Base-by-base conservation (phyloP, 2,329 filamentous ascomycete genomes). In the Pezicula neosporulosa region DNA sequence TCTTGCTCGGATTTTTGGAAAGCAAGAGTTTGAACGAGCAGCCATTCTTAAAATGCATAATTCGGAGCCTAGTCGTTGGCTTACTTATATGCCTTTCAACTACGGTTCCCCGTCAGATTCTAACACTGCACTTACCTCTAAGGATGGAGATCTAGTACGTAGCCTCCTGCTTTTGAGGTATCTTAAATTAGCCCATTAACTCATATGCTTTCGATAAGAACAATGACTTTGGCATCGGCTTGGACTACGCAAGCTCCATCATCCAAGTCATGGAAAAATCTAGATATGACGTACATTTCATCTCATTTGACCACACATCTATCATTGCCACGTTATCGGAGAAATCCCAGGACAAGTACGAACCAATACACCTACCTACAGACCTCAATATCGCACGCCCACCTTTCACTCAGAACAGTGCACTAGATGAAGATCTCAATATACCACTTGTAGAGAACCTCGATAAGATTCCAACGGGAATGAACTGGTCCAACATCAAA, bases 1-100 rank as follows among this genome's bases (percentile, higher is more conserved):
- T n/a, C 71, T 82, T 48, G 70, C 75, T 4, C 71, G 76, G 51
- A 72, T 82, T 38, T 81, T 74, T 50, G 77, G 74, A 19, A 71
- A 75, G 42, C 79, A 82, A 60, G 78, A 81, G 60, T 73, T 73
- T 44, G 63, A 73, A 42, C 69, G 80, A 33, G n/a, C 38, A 6
- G 21, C 28, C 28, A 9, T 7, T 30, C 28, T 12, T 7, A 30
- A 30, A 30, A 30, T 30, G 28, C 8, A 8, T 8, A 30, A 12
- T 30, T 30, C 28, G 28, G 10, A 30, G 9, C 21, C 21, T 21
- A 5, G 5, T 5, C 3, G 21, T 5, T 30, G 3, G 28, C 10
- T 30, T 30, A 30, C 28, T 4, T 12, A 30, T 30, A 30, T 30
- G 9, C 28, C 28, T 12, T 30, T 7, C 28, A 8, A 30, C 3